Percentiles rank a stretch among this genome's conserved stretches.
phyloP scores from a whole-genome alignment of 495 filamentous ascomycete species.

The Hypoxylon rickii region DNA sequence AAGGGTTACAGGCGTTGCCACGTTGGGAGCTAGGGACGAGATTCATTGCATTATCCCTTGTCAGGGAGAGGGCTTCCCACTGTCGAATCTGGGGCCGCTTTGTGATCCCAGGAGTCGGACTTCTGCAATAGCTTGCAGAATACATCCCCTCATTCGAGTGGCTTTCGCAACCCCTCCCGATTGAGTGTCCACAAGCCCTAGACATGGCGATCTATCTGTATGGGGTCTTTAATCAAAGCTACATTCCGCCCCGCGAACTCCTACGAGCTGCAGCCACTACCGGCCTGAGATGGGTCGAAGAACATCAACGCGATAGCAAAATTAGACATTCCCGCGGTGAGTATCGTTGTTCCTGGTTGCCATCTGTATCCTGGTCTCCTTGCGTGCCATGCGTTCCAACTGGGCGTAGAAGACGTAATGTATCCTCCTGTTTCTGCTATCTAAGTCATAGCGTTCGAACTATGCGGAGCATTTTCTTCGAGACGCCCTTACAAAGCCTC shows the following conservation, averaged over 20 bases:
- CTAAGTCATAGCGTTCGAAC: constrained; percentile 28
- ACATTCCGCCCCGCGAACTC: constrained; percentile 35
- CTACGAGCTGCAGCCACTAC: constrained; percentile 3
- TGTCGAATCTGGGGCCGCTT: constrained; percentile 22
- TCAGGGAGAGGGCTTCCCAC: constrained; percentile 31
- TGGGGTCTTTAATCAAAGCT: constrained; percentile 40
- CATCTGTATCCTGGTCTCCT: constrained; percentile 41
- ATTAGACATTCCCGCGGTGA: constrained; percentile 39
- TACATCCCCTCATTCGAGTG: constrained; percentile 24
- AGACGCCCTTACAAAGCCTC: constrained; percentile 35
- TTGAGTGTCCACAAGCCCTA: constrained; percentile 31
- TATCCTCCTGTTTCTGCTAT: constrained; percentile 10
- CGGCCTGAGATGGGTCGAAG: constrained; percentile 24
- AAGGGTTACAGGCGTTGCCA: constrained; percentile 36
- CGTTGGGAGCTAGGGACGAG: constrained; percentile 35
- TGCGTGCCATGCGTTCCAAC: constrained; percentile 46
- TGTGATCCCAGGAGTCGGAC: constrained; percentile 31
- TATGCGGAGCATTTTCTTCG: constrained; percentile 34
- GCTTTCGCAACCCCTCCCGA: constrained; percentile 25
- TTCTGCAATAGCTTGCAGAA: constrained; percentile 30
- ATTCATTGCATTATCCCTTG: constrained; percentile 41
- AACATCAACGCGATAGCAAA: constrained; percentile 28
- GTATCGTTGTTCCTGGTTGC: constrained; percentile 25
- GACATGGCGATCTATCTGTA: constrained; percentile 32
- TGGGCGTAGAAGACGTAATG: constrained; percentile 13